Conservation (phyloP, 352 stramenopile genomes). For the Elongisporangium senticosum region DNA sequence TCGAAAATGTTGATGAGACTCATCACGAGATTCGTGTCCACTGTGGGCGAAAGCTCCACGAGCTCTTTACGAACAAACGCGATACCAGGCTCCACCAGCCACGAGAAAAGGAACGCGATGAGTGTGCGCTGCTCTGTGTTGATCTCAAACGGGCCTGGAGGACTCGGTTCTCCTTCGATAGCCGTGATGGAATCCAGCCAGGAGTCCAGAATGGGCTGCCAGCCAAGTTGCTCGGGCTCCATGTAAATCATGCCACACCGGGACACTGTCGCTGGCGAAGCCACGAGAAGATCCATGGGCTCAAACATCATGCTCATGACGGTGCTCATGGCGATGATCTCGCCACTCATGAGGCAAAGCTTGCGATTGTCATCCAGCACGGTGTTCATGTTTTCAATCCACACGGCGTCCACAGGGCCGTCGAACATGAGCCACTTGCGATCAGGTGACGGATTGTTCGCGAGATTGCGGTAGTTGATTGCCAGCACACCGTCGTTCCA, state of each 20-base stretch:
- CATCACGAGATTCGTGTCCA: constrained; percentile 88
- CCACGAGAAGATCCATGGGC: constrained; percentile 91
- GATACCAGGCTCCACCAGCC: constrained; percentile 87
- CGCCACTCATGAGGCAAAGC: constrained; percentile 90
- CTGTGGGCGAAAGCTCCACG: constrained; percentile 80
- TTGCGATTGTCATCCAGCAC: constrained; percentile 95
- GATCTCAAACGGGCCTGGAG: constrained; percentile 60
- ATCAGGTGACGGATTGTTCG: constrained; percentile 65
- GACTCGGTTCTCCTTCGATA: constrained; percentile 13
- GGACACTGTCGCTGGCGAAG: constrained; percentile 90
- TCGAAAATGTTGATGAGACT: constrained; percentile 86
- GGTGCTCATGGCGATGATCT: constrained; percentile 93
- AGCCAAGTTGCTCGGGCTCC: constrained; percentile 89
- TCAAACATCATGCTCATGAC: constrained; percentile 97
- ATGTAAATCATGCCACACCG: constrained; percentile 95
- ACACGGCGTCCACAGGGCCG: constrained; percentile 90
- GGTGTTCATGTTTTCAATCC: constrained; percentile 96
- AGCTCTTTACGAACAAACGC: constrained; percentile 86
- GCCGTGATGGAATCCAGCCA: constrained; percentile 80
- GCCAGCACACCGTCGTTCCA: constrained; percentile 93
- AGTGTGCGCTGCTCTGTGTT: constrained; percentile 63
- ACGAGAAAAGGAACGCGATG: constrained; percentile 76
- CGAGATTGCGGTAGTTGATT: constrained; percentile 88
- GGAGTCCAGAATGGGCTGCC: constrained; percentile 83
- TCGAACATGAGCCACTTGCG: constrained; percentile 94